A percentile compares a stretch with the other conserved stretches of the same genome.
Evolutionary conservation across 352 stramenopile species (phyloP).

Genomic region (Phytophthora litchii): DNA sequence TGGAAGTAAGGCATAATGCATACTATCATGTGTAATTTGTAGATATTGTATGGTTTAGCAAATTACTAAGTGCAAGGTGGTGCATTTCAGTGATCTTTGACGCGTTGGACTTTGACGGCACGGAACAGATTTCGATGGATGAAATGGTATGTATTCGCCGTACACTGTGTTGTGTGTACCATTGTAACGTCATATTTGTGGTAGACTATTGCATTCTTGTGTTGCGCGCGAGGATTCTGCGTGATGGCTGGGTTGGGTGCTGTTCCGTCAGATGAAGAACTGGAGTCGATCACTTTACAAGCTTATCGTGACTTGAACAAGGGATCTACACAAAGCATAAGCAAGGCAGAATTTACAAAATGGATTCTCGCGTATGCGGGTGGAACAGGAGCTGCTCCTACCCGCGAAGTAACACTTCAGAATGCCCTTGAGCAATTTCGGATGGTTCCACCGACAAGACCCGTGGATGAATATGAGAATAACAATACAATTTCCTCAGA

Average conservation of each 20-base stretch:
- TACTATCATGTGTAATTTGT: not conserved
- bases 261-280: slow-evolving; percentile 59
- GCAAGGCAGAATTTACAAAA: slow-evolving; percentile 65
- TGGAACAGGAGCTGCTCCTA: slow-evolving; percentile 11
- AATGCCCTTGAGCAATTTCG: slow-evolving; percentile 36
- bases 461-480: slow-evolving; percentile 2
- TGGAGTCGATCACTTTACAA: slow-evolving; percentile 61
- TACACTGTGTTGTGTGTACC: not conserved
- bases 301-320: slow-evolving; percentile 70
- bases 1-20: slow-evolving; percentile 32
- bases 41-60: not conserved
- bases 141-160: slow-evolving; percentile 52
- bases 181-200: not conserved
- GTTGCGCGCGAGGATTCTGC: slow-evolving; percentile 53
- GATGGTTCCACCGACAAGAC: slow-evolving; percentile 6
- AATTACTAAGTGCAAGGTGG: not conserved
- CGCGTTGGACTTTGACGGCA: slow-evolving; percentile 76
- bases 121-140: slow-evolving; percentile 77
- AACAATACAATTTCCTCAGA: slow-evolving; percentile 2
- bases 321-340: slow-evolving; percentile 54
- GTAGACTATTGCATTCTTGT: slow-evolving; percentile 73
- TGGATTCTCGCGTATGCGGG: slow-evolving; percentile 49
- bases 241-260: slow-evolving; percentile 51
- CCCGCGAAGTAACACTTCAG: slow-evolving; percentile 36
- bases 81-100: slow-evolving; percentile 64